Evolutionary conservation across 2,329 filamentous ascomycete genomes (phyloP), one percentile per base, ranked within the genome.

Genomic region (Huntiella omanensis): DNA sequence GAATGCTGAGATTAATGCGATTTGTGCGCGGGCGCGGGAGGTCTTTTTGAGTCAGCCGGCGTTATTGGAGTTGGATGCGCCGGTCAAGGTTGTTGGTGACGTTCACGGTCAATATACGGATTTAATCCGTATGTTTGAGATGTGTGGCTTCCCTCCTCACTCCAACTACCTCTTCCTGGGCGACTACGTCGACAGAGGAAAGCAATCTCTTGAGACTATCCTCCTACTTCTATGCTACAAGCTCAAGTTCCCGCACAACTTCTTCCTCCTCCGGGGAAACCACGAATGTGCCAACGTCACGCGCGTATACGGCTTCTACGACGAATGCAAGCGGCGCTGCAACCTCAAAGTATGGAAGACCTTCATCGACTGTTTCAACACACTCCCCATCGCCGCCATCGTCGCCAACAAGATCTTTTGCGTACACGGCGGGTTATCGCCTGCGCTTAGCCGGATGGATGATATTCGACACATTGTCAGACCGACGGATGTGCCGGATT

Each of bases 261-360:
- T 96, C 63, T 96, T 96, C 64, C 67, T 96, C 41, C 69, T 96
- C 16, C 79, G 88, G 49, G 88, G 88, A 47, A 96, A 96, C 58
- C 88, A 96, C 62, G 88, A 96, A 62, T 95, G 88, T 62, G 88
- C 88, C 55, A 94, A 93, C 54, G 86, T 96, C 45, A 96, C 86
- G 11, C 75, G 88, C 50, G 85, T 96, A 33, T 95, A 95, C 61
- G 88, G 88, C 2, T 96, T 96, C 63, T 96, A 96, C 65, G 88
- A 96, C 57, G 88, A 96, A 60, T 96, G 88, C 71, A 96, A 96
- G 66, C 75, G 88, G 53, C 75, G 88, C 51, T 94, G 83, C 67
- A 95, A 94, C 59, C 84, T 95, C 60, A 95, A 95, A 67, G 77
- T 93, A 47, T 96, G 88, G 88, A 96, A 96, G 68, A 92, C 85